Evolutionary conservation across 345 rosid genomes (phyloP).

Genomic region (Combretum micranthum): DNA sequence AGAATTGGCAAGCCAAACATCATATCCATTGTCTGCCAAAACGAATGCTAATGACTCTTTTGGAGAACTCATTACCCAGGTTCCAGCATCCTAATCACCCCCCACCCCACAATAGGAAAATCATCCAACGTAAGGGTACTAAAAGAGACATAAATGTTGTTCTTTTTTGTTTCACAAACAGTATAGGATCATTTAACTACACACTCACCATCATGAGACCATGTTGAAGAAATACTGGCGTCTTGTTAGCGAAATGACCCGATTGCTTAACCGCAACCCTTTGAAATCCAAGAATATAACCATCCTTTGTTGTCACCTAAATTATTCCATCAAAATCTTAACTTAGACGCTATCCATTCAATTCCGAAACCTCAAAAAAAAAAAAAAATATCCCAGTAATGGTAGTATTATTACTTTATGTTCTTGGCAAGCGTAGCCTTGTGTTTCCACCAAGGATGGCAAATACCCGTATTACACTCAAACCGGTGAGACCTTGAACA

Average conservation of each 20-base stretch:
- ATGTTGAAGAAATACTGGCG: slow-evolving; percentile 50
- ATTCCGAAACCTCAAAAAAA: background rate
- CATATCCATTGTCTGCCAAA: slow-evolving; percentile 32
- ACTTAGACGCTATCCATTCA: no score
- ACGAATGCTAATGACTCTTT: slow-evolving; percentile 31
- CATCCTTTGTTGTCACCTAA: slow-evolving; percentile 49
- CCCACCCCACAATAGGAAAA: no score
- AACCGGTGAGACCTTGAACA: no score
- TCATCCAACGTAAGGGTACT: no score
- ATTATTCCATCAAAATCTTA: background rate
- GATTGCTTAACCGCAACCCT: slow-evolving; percentile 25
- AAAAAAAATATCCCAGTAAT: background rate
- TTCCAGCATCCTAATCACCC: slow-evolving; percentile 24
- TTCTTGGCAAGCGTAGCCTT: slow-evolving; percentile 29
- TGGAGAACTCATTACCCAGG: slow-evolving; percentile 26
- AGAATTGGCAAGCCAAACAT: slow-evolving; percentile 38
- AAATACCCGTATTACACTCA: slow-evolving; percentile 12
- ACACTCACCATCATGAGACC: slow-evolving; percentile 32
- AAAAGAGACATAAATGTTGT: no score
- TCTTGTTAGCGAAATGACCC: slow-evolving; percentile 19
- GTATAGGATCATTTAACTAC: no score
- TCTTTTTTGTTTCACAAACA: no score
- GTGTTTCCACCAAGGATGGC: slow-evolving; percentile 23
- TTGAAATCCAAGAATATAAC: slow-evolving; percentile 42
- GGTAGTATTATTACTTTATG: slow-evolving; percentile 11